Conservation (phyloP, 495 filamentous ascomycete genomes). For the Penicillium paxilli region DNA sequence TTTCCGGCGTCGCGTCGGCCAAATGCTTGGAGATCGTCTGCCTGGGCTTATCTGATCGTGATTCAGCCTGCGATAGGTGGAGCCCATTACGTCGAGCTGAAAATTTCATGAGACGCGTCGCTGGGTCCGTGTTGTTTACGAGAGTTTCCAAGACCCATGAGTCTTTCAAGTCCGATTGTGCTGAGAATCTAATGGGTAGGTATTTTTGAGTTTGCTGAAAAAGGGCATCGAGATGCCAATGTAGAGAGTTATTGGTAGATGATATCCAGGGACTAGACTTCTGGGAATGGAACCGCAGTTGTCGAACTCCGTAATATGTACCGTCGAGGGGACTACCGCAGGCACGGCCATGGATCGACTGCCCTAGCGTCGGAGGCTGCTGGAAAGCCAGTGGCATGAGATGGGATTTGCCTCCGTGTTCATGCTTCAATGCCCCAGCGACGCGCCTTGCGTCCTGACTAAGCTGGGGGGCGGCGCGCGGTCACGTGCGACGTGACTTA, state of each 20-base stretch:
- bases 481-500: conserved; percentile 50
- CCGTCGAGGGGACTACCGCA: conserved; percentile 19
- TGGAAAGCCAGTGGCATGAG: conserved; percentile 31
- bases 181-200: background rate
- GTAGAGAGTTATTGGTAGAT: conserved; percentile 3
- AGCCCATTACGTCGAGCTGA: conserved; percentile 22
- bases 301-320: background rate
- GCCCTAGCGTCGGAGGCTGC: conserved; percentile 29
- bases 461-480: conserved; percentile 18
- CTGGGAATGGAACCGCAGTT: background rate
- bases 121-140: conserved; percentile 14
- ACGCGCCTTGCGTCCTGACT: conserved; percentile 22
- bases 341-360: conserved; percentile 28
- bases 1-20: conserved; percentile 28
- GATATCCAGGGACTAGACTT: conserved; percentile 1
- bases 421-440: background rate
- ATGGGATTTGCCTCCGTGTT: background rate
- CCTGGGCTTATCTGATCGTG: conserved; percentile 30
- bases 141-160: background rate
- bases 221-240: no score
- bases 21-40: conserved; percentile 11
- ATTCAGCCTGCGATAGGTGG: conserved; percentile 21
- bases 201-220: no score
- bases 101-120: conserved; percentile 13
- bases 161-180: background rate